phyloP scores from a whole-genome alignment of 768 basidiomycete species.

The Tephrocybe sp. region DNA sequence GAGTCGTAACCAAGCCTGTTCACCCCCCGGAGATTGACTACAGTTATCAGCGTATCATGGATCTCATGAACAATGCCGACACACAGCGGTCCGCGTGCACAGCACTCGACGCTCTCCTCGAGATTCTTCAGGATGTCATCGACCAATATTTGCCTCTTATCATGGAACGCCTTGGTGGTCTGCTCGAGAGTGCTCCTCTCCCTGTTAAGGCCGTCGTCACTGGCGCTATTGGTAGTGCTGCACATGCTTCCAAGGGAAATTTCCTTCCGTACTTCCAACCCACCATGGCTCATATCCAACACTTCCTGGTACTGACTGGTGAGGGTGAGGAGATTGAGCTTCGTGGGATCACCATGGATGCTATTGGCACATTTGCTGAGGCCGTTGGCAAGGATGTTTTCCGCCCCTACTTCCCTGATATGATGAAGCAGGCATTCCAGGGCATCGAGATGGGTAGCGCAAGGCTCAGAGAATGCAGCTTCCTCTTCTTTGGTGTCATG shows the following conservation, averaged over 20 bases:
- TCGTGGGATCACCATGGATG: slow-evolving; percentile 96
- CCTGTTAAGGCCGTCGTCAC: slow-evolving; percentile 91
- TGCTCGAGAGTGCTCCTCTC: slow-evolving; percentile 85
- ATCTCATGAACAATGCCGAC: slow-evolving; percentile 77
- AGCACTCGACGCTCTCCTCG: slow-evolving; percentile 93
- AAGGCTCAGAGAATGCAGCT: slow-evolving; percentile 89
- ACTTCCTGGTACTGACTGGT: slow-evolving; percentile 80
- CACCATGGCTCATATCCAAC: slow-evolving; percentile 83
- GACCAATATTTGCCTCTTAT: slow-evolving; percentile 89
- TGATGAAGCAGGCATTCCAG: slow-evolving; percentile 94
- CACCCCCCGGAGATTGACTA: background rate
- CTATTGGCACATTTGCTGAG: slow-evolving; percentile 97
- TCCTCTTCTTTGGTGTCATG: slow-evolving; percentile 98
- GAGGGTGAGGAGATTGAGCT: slow-evolving; percentile 94
- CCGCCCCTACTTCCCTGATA: slow-evolving; percentile 91
- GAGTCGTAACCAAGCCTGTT: slow-evolving; percentile 23
- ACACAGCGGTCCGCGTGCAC: slow-evolving; percentile 96
- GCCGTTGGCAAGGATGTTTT: slow-evolving; percentile 93
- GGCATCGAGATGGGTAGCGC: slow-evolving; percentile 85
- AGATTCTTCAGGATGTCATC: slow-evolving; percentile 88
- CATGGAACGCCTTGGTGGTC: slow-evolving; percentile 87
- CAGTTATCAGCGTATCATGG: slow-evolving; percentile 73
- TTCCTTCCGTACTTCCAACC: slow-evolving; percentile 94
- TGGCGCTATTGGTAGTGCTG: slow-evolving; percentile 96
- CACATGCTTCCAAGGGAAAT: slow-evolving; percentile 88